Evolutionary conservation across 108 stramenopile species (phyloP).

Genomic region (Nitzschia inconspicua): DNA sequence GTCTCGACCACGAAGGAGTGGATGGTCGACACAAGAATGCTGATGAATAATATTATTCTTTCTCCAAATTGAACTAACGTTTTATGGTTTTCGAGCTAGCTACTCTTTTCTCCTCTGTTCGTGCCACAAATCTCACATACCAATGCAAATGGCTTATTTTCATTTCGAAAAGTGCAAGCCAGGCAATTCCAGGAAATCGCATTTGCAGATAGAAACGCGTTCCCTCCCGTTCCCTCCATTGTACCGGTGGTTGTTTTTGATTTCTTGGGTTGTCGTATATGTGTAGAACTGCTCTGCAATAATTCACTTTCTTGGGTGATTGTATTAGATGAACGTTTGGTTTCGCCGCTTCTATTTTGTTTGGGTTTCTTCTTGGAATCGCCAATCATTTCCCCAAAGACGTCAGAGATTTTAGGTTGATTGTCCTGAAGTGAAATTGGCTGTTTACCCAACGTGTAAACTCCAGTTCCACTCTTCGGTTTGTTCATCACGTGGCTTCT

Average conservation of each 20-base stretch:
- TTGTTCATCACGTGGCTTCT: constrained; percentile 42
- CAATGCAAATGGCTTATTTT: constrained; percentile 50
- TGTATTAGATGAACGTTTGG: too few relatives aligned
- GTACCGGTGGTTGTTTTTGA: too few relatives aligned
- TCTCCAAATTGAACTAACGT: too few relatives aligned
- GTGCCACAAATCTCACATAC: constrained; percentile 58
- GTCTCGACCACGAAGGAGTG: constrained; percentile 15
- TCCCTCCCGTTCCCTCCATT: too few relatives aligned
- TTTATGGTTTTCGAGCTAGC: too few relatives aligned
- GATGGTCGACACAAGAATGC: constrained; percentile 10
- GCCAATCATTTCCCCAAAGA: background rate
- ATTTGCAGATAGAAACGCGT: background rate
- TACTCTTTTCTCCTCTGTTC: background rate
- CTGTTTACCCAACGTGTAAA: constrained; percentile 24
- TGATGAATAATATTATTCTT: constrained; percentile 1
- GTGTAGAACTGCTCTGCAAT: too few relatives aligned
- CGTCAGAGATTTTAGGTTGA: background rate
- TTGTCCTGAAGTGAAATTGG: constrained; percentile 14
- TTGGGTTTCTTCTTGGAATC: background rate
- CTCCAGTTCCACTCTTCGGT: constrained; percentile 45
- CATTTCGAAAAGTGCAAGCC: constrained; percentile 61
- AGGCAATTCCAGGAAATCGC: constrained; percentile 41
- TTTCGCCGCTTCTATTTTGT: too few relatives aligned
- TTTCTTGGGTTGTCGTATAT: too few relatives aligned
- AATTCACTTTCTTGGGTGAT: too few relatives aligned